phyloP scores from a whole-genome alignment of 2,329 filamentous ascomycete species.

The Oidium heveae region DNA sequence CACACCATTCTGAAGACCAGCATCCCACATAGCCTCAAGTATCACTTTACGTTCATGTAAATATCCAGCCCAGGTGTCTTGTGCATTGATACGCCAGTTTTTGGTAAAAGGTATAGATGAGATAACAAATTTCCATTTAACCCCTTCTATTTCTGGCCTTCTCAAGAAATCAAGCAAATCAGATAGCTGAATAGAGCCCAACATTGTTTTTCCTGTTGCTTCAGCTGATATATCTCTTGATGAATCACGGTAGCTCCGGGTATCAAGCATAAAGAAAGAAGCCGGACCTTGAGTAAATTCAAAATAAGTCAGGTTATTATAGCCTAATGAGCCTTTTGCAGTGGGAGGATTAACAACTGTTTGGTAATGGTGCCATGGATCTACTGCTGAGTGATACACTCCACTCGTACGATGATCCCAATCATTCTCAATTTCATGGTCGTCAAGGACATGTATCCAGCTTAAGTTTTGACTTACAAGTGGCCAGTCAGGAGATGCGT shows the following conservation, averaged over 20 bases:
- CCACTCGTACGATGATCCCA: constrained; percentile 66
- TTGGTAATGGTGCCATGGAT: constrained; percentile 68
- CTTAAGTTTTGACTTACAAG: constrained; percentile 54
- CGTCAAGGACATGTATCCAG: constrained; percentile 92
- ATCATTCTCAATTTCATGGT: constrained; percentile 91
- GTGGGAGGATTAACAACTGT: constrained; percentile 57
- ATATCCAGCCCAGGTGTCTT: constrained; percentile 90
- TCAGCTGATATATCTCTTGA: constrained; percentile 33
- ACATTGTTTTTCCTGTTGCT: constrained; percentile 55
- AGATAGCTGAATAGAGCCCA: constrained; percentile 52
- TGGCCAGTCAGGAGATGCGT: constrained; percentile 80
- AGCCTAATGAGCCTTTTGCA: constrained; percentile 24
- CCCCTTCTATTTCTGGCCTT: constrained; percentile 44
- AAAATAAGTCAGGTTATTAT: constrained; percentile 42
- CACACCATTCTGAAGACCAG: constrained; percentile 39
- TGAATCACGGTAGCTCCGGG: constrained; percentile 57
- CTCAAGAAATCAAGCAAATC: constrained; percentile 59
- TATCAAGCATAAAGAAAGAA: constrained; percentile 87
- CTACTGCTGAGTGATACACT: constrained; percentile 27
- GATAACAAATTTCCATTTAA: constrained; percentile 83
- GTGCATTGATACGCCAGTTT: constrained; percentile 75
- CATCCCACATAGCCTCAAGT: constrained; percentile 81
- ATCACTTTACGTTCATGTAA: constrained; percentile 52
- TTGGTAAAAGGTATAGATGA: constrained; percentile 89
- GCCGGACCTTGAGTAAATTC: constrained; percentile 75